Percentiles rank a stretch among this genome's conserved stretches.
Conservation (phyloP, 148 eudicot species). For the Rhododendron mucronatum region DNA sequence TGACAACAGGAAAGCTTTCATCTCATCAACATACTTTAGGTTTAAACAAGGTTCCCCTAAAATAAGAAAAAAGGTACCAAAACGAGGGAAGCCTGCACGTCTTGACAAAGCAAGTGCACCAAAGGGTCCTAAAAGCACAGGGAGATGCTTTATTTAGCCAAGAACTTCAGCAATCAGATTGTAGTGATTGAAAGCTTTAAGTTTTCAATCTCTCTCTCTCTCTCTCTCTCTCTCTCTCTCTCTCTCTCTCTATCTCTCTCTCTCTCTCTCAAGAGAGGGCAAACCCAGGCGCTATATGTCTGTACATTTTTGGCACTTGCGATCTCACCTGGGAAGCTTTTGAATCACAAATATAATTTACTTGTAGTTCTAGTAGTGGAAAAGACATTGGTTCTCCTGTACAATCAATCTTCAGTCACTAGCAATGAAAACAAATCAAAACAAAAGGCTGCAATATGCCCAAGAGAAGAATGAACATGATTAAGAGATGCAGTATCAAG, state of each 20-base stretch:
- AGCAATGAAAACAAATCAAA: not conserved
- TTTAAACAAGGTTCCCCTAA: not conserved
- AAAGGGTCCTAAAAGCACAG: not conserved
- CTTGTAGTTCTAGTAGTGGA: not conserved
- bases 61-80: not conserved
- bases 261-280: not conserved
- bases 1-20: not conserved
- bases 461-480: not conserved
- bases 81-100: not conserved
- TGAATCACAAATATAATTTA: not conserved
- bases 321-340: not conserved
- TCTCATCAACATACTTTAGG: not conserved
- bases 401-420: not conserved
- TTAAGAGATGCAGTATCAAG: not conserved
- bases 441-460: not conserved
- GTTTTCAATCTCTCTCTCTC: too few relatives aligned
- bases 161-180: slow-evolving; percentile 1
- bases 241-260: too few relatives aligned
- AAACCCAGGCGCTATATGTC: not conserved
- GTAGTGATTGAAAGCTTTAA: not conserved
- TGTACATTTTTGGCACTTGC: not conserved
- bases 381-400: not conserved
- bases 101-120: not conserved
- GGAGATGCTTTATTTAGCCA: not conserved
- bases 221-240: too few relatives aligned